phyloP scores from a whole-genome alignment of 495 filamentous ascomycete species.

The Venustampulla echinocandica region DNA sequence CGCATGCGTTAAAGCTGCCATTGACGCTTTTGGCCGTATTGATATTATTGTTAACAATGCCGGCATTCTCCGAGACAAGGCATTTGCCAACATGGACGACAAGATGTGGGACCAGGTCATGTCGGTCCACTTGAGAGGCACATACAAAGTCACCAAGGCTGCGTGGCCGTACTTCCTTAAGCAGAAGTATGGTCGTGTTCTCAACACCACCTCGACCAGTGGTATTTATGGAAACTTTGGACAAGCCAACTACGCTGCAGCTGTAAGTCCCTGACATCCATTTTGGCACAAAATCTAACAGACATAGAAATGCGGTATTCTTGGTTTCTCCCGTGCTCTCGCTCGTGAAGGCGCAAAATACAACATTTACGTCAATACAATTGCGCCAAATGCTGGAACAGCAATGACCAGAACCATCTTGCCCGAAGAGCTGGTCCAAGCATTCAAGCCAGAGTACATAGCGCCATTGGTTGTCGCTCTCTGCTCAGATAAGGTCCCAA shows the following conservation, averaged over 20 bases:
- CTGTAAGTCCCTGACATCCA: conserved; percentile 46
- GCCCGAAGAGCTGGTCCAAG: conserved; percentile 96
- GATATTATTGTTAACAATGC: conserved; percentile 97
- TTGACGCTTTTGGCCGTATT: conserved; percentile 88
- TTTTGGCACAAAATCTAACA: too few relatives aligned
- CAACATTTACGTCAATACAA: conserved; percentile 98
- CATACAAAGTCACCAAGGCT: conserved; percentile 95
- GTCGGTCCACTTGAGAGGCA: conserved; percentile 87
- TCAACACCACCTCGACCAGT: conserved; percentile 94
- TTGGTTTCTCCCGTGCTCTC: conserved; percentile 87
- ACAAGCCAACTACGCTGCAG: conserved; percentile 94
- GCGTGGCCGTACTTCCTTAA: conserved; percentile 97
- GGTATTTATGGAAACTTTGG: conserved; percentile 99
- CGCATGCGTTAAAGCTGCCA: conserved; percentile 80
- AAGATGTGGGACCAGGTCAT: conserved; percentile 87
- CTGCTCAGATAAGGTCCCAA: conserved; percentile 78
- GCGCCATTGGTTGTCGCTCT: conserved; percentile 85
- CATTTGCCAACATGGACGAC: conserved; percentile 96
- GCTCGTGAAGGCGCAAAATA: conserved; percentile 93
- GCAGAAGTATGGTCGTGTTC: conserved; percentile 94
- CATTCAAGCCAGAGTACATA: conserved; percentile 98
- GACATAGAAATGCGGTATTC: conserved; percentile 77
- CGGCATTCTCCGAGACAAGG: conserved; percentile 95
- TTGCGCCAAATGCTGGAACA: conserved; percentile 94
- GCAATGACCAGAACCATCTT: conserved; percentile 93